Percentiles rank a stretch among this genome's conserved stretches.
phyloP scores from a whole-genome alignment of 1,284 basidiomycete genomes.

The Chiua sp. region DNA sequence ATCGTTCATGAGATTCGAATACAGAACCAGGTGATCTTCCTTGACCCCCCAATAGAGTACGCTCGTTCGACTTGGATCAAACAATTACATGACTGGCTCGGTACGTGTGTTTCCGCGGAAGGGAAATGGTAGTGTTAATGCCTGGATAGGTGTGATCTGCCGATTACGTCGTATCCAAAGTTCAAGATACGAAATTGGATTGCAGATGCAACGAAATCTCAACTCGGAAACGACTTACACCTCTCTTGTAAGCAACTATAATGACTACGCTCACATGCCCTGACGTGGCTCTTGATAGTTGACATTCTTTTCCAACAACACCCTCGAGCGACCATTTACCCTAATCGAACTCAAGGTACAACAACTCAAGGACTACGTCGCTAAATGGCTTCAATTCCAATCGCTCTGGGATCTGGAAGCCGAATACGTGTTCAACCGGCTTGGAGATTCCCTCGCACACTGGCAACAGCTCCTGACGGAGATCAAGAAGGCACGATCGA shows the following conservation, averaged over 20 bases:
- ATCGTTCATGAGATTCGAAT: conserved; percentile 96
- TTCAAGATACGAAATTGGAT: conserved; percentile 94
- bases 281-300: conserved; percentile 53
- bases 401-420: conserved; percentile 98
- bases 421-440: conserved; percentile 93
- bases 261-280: not conserved
- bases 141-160: conserved; percentile 78
- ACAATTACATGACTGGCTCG: conserved; percentile 91
- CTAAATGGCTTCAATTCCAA: conserved; percentile 99
- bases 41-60: conserved; percentile 97
- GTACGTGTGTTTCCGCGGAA: conserved; percentile 53
- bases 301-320: conserved; percentile 74
- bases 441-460: conserved; percentile 90
- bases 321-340: conserved; percentile 83
- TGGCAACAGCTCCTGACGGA: conserved; percentile 97
- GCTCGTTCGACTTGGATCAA: conserved; percentile 92
- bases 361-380: conserved; percentile 89
- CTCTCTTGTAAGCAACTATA: conserved; percentile 64
- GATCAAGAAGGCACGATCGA: conserved; percentile 95
- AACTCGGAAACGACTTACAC: conserved; percentile 80
- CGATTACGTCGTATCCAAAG: conserved; percentile 88
- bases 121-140: not conserved
- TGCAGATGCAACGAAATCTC: conserved; percentile 78
- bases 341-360: conserved; percentile 91
- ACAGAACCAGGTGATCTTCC: conserved; percentile 98